Evolutionary conservation across 2,329 filamentous ascomycete species (phyloP).

Genomic region (Fusarium papillatum): DNA sequence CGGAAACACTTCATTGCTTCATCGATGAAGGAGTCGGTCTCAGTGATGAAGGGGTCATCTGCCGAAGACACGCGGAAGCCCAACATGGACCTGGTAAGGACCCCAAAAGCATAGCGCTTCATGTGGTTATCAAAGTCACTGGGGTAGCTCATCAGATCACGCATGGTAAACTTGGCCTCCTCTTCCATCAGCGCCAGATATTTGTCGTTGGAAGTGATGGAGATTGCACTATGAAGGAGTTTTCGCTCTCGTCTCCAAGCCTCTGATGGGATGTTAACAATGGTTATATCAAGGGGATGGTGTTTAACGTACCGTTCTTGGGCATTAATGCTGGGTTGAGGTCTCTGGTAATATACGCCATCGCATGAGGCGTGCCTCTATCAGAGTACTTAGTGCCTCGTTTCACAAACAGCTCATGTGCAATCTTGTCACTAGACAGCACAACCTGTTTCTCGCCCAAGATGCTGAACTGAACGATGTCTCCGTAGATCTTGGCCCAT

Average conservation of each 20-base stretch:
- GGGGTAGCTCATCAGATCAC: not conserved
- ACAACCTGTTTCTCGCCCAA: constrained; percentile 11
- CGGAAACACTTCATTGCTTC: constrained; percentile 3
- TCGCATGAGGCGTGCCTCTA: constrained; percentile 5
- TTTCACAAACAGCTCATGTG: not conserved
- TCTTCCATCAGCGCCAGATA: not conserved
- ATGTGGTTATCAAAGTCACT: not conserved
- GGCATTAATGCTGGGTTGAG: not conserved
- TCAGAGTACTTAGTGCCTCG: constrained; percentile 4
- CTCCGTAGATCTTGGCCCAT: not conserved
- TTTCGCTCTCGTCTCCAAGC: constrained; percentile 8
- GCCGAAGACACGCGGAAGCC: constrained; percentile 2
- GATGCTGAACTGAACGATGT: constrained; percentile 8
- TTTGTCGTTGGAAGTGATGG: not conserved
- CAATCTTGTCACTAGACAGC: not conserved
- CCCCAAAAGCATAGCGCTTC: constrained; percentile 1
- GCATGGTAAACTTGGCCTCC: constrained; percentile 1
- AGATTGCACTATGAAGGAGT: constrained; percentile 4
- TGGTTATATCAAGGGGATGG: no score
- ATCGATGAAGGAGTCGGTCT: not conserved
- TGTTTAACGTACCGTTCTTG: not conserved
- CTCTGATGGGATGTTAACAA: not conserved
- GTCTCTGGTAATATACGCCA: not conserved
- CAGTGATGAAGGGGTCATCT: not conserved
- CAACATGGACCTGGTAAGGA: constrained; percentile 5